Evolutionary conservation across 2,329 filamentous ascomycete species (phyloP).

Genomic region (Curvularia lunata): DNA sequence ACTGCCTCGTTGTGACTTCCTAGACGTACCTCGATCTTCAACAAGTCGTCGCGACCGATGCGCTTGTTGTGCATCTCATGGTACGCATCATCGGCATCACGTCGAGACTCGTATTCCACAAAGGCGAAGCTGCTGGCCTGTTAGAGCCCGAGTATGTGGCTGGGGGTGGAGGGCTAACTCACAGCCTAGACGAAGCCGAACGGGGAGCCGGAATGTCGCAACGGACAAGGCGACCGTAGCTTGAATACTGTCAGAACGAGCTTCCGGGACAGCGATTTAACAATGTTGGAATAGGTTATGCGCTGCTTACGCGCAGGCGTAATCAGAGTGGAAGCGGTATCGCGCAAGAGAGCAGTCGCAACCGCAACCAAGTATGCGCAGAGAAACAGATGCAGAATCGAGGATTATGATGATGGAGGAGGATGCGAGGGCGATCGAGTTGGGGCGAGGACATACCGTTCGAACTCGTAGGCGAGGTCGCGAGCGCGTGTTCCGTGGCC

Average conservation of each 20-base stretch:
- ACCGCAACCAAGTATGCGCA: background rate
- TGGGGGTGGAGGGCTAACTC: conserved; percentile 57
- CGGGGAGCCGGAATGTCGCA: conserved; percentile 98
- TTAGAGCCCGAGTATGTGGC: conserved; percentile 24
- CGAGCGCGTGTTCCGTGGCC: conserved; percentile 97
- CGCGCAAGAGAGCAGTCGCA: conserved; percentile 11
- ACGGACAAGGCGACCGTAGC: conserved; percentile 95
- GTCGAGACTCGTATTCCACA: conserved; percentile 97
- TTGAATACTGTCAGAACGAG: conserved; percentile 61
- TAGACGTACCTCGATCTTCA: conserved; percentile 89
- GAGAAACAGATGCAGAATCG: conserved; percentile 18
- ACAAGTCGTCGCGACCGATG: conserved; percentile 88
- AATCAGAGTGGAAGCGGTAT: conserved; percentile 19
- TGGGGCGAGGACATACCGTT: conserved; percentile 83
- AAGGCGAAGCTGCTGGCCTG: conserved; percentile 82
- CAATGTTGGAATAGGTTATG: conserved; percentile 21
- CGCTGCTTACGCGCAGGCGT: conserved; percentile 6
- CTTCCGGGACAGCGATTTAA: conserved; percentile 19
- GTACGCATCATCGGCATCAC: conserved; percentile 98
- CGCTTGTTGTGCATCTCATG: conserved; percentile 99
- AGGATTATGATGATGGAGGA: conserved; percentile 31
- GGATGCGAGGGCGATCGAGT: conserved; percentile 41
- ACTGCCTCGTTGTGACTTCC: background rate
- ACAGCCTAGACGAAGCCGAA: conserved; percentile 94
- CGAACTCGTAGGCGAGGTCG: conserved; percentile 99